Conservation (phyloP, 331 rosid species). For the Quercus tomentella region DNA sequence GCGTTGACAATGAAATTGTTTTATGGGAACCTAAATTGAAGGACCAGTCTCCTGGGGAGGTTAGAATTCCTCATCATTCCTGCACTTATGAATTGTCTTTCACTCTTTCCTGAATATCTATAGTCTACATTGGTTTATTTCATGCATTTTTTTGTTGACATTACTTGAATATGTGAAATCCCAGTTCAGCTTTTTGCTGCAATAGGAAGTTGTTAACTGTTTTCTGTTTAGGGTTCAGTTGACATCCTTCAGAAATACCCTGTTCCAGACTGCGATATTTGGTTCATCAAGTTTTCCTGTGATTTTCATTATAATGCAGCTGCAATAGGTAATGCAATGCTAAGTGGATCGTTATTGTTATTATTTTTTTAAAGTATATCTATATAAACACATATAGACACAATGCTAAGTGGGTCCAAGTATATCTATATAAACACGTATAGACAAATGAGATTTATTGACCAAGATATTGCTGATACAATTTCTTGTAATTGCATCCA, state of each 20-base stretch:
- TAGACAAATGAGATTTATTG: background rate
- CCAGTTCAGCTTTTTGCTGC: background rate
- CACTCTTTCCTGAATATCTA: background rate
- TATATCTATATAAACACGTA: background rate
- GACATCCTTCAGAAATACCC: conserved; percentile 97
- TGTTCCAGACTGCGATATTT: conserved; percentile 90
- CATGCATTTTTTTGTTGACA: background rate
- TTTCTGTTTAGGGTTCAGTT: conserved; percentile 57
- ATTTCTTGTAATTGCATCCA: background rate
- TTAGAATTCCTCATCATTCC: conserved; percentile 20
- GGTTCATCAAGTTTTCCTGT: conserved; percentile 97
- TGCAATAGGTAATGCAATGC: conserved; percentile 61
- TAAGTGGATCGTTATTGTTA: background rate
- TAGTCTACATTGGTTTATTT: background rate
- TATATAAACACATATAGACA: background rate
- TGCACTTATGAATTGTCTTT: background rate
- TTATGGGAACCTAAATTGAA: conserved; percentile 96
- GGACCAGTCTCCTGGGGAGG: conserved; percentile 98
- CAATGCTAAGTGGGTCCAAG: background rate
- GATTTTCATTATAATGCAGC: conserved; percentile 80
- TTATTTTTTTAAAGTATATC: background rate
- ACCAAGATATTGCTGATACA: background rate
- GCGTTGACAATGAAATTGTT: conserved; percentile 92
- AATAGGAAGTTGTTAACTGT: background rate
- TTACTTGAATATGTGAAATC: background rate